These are phyloP conservation scores for Bromus sterilis DNA, from an alignment of 176 grass and related monocot species.

Conservation along the genomic window DNA sequence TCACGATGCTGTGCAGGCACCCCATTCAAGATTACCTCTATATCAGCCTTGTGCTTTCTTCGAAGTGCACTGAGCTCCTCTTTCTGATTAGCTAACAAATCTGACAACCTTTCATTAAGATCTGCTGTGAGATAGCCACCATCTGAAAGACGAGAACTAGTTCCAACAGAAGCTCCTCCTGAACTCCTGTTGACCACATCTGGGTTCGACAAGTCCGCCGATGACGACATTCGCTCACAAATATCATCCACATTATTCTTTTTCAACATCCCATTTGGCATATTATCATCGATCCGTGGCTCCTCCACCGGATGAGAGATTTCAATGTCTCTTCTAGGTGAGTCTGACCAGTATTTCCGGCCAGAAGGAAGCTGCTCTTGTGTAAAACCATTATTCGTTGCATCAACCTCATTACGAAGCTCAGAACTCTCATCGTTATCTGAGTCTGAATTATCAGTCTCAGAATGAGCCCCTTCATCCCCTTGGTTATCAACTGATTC, in stretches of 20 bases:
- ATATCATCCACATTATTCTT: not conserved
- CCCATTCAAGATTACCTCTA: constrained; percentile 26
- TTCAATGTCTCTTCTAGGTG: constrained; percentile 40
- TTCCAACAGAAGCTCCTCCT: not conserved
- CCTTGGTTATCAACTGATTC: constrained; percentile 41
- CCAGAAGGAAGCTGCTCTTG: constrained; percentile 72
- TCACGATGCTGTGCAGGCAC: constrained; percentile 27
- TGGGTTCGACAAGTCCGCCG: not conserved
- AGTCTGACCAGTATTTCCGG: constrained; percentile 54
- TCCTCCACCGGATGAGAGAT: not conserved
- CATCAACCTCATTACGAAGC: constrained; percentile 29
- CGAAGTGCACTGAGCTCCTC: constrained; percentile 29
- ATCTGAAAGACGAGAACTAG: not conserved
- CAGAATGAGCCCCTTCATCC: constrained; percentile 37
- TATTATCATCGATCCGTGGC: not conserved
- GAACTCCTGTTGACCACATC: not conserved
- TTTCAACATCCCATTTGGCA: constrained; percentile 20
- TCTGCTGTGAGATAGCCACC: not conserved
- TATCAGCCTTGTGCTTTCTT: constrained; percentile 35
- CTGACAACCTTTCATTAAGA: constrained; percentile 12
- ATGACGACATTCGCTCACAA: not conserved
- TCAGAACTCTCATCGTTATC: constrained; percentile 38
- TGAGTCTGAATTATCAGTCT: constrained; percentile 35
- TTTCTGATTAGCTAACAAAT: constrained; percentile 35
- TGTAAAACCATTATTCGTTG: constrained; percentile 13